Percentiles rank a stretch among this genome's conserved stretches.
These are phyloP conservation scores for Meripilus lineatus DNA, from an alignment of 1,284 basidiomycete species.

Conservation along the genomic window DNA sequence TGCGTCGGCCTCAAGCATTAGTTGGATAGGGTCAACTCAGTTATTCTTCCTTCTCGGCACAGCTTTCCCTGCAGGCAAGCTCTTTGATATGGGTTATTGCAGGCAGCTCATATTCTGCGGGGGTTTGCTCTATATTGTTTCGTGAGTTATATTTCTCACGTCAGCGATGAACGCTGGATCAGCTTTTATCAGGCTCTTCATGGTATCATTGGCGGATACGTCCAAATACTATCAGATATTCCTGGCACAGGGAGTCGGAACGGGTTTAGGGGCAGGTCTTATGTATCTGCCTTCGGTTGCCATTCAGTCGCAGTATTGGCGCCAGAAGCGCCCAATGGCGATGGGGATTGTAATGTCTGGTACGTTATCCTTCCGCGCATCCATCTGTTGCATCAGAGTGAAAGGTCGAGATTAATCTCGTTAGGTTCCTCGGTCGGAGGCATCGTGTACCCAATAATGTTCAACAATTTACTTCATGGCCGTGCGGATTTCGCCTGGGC, in stretches of 20 bases:
- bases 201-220: slow-evolving; percentile 16
- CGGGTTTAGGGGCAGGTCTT: slow-evolving; percentile 37
- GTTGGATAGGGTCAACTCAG: slow-evolving; percentile 24
- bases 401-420: too few relatives aligned
- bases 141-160: background rate
- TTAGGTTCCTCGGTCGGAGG: slow-evolving; percentile 16
- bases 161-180: background rate
- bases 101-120: slow-evolving; percentile 10
- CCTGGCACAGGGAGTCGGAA: slow-evolving; percentile 31
- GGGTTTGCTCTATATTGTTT: slow-evolving; percentile 16
- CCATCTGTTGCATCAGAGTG: too few relatives aligned
- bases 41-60: slow-evolving; percentile 17
- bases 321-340: slow-evolving; percentile 8
- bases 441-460: slow-evolving; percentile 4
- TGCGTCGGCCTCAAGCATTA: slow-evolving; percentile 18
- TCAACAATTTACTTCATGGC: slow-evolving; percentile 18
- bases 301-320: slow-evolving; percentile 9
- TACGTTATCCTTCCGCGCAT: too few relatives aligned
- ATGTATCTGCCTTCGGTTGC: slow-evolving; percentile 18
- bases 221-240: slow-evolving; percentile 19
- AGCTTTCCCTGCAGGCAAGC: slow-evolving; percentile 16
- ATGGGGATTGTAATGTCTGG: slow-evolving; percentile 20
- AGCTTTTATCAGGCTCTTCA: slow-evolving; percentile 17
- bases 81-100: too few relatives aligned
- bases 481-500: slow-evolving; percentile 9